Evolutionary conservation across 805 yeast species (phyloP).

Genomic region (Candida glaebosa): DNA sequence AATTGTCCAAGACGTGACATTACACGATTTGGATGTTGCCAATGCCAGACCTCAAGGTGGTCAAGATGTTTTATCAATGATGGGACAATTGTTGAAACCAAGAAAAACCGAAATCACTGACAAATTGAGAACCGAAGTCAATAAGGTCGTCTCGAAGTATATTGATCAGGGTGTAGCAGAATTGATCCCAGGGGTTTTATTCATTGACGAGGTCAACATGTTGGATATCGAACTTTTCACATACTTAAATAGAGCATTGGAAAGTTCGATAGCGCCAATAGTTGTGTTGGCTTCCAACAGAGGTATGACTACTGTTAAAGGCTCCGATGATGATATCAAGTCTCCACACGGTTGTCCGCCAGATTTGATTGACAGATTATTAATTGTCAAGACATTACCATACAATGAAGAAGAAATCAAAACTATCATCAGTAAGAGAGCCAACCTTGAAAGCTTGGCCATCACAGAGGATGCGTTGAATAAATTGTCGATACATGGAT

Average conservation of each 20-base stretch:
- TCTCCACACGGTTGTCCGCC: slow-evolving; percentile 98
- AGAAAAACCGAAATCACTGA: slow-evolving; percentile 96
- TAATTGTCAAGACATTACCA: slow-evolving; percentile 90
- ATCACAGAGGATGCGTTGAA: slow-evolving; percentile 69
- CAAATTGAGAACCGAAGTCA: slow-evolving; percentile 87
- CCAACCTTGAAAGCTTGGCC: slow-evolving; percentile 70
- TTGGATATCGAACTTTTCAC: slow-evolving; percentile 95
- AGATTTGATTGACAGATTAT: slow-evolving; percentile 85
- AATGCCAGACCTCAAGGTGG: slow-evolving; percentile 97
- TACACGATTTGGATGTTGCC: slow-evolving; percentile 95
- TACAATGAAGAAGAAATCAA: slow-evolving; percentile 79
- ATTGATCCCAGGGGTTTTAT: slow-evolving; percentile 94
- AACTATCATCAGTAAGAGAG: slow-evolving; percentile 77
- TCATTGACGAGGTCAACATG: slow-evolving; percentile 98
- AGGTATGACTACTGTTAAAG: slow-evolving; percentile 88
- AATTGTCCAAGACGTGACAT: slow-evolving; percentile 93
- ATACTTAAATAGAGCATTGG: slow-evolving; percentile 89
- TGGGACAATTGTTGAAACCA: slow-evolving; percentile 96
- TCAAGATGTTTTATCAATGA: slow-evolving; percentile 91
- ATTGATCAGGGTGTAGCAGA: slow-evolving; percentile 98
- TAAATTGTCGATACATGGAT: slow-evolving; percentile 68
- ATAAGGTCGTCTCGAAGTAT: slow-evolving; percentile 92
- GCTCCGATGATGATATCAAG: slow-evolving; percentile 74
- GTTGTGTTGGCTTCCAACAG: slow-evolving; percentile 95
- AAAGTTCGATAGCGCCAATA: slow-evolving; percentile 86